These are phyloP conservation scores for Elsinoe perseae DNA, from an alignment of 2,329 filamentous ascomycete genomes.

Conservation along the genomic window DNA sequence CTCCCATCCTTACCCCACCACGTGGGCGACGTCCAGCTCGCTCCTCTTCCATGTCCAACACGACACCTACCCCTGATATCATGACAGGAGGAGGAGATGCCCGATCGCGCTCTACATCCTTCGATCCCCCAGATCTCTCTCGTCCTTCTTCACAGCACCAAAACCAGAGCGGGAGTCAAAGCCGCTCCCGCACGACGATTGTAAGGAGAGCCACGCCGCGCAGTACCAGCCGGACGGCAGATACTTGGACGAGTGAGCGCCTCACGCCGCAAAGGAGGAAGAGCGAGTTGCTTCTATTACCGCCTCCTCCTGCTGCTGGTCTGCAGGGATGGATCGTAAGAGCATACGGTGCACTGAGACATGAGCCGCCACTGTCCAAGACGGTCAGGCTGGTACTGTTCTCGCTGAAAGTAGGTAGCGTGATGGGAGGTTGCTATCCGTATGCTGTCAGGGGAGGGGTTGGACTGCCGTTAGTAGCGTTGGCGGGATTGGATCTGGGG, in stretches of 20 bases:
- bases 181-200: not conserved
- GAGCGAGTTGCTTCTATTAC: slow-evolving; percentile 29
- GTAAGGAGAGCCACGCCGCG: not conserved
- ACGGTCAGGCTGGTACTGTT: slow-evolving; percentile 55
- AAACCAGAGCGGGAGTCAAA: too few species aligned
- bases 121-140: slow-evolving; percentile 6
- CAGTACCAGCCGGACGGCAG: not conserved
- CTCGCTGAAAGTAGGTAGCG: slow-evolving; percentile 56
- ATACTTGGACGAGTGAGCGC: not conserved
- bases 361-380: slow-evolving; percentile 18
- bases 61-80: not conserved
- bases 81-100: not conserved
- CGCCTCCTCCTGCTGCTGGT: slow-evolving; percentile 28
- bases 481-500: slow-evolving; percentile 47
- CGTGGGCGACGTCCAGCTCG: slow-evolving; percentile 23
- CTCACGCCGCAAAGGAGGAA: slow-evolving; percentile 10
- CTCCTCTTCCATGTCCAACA: slow-evolving; percentile 18
- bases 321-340: slow-evolving; percentile 28
- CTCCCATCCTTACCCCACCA: slow-evolving; percentile 13
- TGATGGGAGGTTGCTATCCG: slow-evolving; percentile 64
- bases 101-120: slow-evolving; percentile 18
- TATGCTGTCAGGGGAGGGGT: slow-evolving; percentile 58
- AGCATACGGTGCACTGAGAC: slow-evolving; percentile 29
- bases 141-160: not conserved
- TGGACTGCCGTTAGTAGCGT: slow-evolving; percentile 57